Conservation (phyloP, 75 land plant species). For the Pseudotsuga menziesii region DNA sequence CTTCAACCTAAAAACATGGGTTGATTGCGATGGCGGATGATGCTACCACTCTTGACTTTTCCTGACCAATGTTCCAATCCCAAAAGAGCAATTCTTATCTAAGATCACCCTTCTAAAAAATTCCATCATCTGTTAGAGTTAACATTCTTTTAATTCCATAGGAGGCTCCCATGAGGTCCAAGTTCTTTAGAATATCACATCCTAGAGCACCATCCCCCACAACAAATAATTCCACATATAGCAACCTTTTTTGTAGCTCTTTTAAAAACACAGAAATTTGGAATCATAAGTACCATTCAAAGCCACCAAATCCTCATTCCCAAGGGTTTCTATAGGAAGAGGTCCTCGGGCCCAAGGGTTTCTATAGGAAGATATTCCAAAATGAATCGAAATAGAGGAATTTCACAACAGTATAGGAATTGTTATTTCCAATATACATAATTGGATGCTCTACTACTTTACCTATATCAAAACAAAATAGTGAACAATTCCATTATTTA, state of each 20-base stretch:
- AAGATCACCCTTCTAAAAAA: slow-evolving; percentile 89
- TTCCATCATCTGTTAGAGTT: slow-evolving; percentile 84
- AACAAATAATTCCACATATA: no score
- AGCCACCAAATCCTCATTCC: no score
- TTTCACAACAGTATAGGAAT: slow-evolving; percentile 17
- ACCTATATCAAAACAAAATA: background rate
- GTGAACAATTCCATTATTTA: background rate
- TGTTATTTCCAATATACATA: no score
- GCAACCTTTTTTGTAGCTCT: no score
- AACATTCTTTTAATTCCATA: slow-evolving; percentile 69
- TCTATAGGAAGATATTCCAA: slow-evolving; percentile 81
- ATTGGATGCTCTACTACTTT: background rate
- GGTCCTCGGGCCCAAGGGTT: slow-evolving; percentile 43
- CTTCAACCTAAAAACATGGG: slow-evolving; percentile 57
- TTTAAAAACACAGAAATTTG: slow-evolving; percentile 72
- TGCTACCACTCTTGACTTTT: slow-evolving; percentile 84
- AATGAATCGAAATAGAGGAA: slow-evolving; percentile 87
- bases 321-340: no score
- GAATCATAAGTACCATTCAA: slow-evolving; percentile 59
- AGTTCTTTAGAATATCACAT: slow-evolving; percentile 85
- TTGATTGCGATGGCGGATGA: slow-evolving; percentile 73
- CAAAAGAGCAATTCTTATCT: slow-evolving; percentile 88
- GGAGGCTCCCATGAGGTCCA: slow-evolving; percentile 86
- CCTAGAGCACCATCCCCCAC: background rate
- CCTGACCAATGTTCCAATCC: slow-evolving; percentile 87